Base-by-base conservation (phyloP, 2,329 filamentous ascomycete species). In the Zymoseptoria ardabiliae region DNA sequence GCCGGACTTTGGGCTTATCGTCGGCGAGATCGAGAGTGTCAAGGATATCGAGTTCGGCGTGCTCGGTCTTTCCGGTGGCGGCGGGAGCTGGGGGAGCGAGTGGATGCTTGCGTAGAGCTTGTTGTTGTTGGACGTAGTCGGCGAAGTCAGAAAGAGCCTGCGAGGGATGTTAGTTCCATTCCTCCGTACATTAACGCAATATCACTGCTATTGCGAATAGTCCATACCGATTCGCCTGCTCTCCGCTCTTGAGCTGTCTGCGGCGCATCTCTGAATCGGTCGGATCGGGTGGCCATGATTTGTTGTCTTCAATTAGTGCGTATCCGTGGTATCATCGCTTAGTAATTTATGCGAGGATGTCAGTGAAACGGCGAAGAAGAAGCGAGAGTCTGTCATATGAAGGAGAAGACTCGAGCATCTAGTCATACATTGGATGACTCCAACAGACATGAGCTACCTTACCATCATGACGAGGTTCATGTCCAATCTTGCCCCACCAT, bases 71-170 rank as follows among this genome's bases (percentile, higher is more conserved):
- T 86, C 66, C 91, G 56, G 71, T 69, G 30, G 68, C 71, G 49
- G 72, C 65, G 55, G 21, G 53, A 65, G 70, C 53, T 28, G 73
- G 65, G 58, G 73, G 57, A 10, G 63, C 69, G 50, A 63, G 56
- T 17, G 77, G 73, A 49, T 74, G 72, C 50, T 75, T 76, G 53
- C 89, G 86, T 54, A 87, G 76, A 13, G 86, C 86, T 75, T 97
- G 94, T 73, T 97, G 92, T 73, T 91, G 89, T 75, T 97, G 91
- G 65, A 97, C 94, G 70, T 97, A 97, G 70, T 99, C 94, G 74
- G 92, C 91, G 73, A 99, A 99, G 69, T 97, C 94, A 78, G 89
- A 94, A 58, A 99, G 82, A 11, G 93, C 92, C 84, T 86, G 62
- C 10, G 22, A 21, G 11, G 25, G 19, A 23, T 19, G 25, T 59